A percentile compares a stretch with the other conserved stretches of the same genome.
These are phyloP conservation scores for Epichloe gansuensis DNA, from an alignment of 2,329 filamentous ascomycete species.

Conservation along the genomic window DNA sequence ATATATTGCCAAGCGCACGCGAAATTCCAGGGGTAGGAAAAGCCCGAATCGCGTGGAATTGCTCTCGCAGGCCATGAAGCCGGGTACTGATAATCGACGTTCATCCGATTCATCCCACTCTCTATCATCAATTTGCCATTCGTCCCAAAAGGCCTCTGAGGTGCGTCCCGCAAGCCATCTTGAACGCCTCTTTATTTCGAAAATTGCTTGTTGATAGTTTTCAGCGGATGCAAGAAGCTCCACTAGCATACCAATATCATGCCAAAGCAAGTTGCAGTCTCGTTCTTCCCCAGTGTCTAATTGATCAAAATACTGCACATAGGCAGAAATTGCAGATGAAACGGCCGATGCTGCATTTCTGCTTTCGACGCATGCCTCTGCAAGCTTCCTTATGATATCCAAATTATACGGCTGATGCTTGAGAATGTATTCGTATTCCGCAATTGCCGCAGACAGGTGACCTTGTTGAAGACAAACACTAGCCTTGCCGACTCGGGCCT, in stretches of 20 bases:
- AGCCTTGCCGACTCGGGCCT: constrained; percentile 48
- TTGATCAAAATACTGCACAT: constrained; percentile 34
- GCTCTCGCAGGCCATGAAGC: constrained; percentile 45
- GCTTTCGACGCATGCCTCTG: constrained; percentile 43
- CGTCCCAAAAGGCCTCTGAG: constrained; percentile 68
- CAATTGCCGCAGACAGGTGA: constrained; percentile 39
- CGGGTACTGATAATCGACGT: constrained; percentile 50
- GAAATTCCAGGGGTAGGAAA: constrained; percentile 67
- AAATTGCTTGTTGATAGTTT: constrained; percentile 53
- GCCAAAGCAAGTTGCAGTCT: constrained; percentile 48
- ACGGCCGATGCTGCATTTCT: constrained; percentile 29
- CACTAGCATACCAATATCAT: constrained; percentile 73
- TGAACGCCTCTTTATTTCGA: constrained; percentile 57
- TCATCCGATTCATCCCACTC: constrained; percentile 75
- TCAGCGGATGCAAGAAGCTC: constrained; percentile 61
- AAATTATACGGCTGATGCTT: constrained; percentile 41
- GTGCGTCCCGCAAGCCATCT: constrained; percentile 73
- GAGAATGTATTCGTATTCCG: constrained; percentile 44
- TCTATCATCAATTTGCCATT: constrained; percentile 59
- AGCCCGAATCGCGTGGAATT: constrained; percentile 52
- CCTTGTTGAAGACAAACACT: constrained; percentile 44
- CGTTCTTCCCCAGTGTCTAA: constrained; percentile 21
- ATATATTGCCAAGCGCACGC: constrained; percentile 73
- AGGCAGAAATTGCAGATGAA: constrained; percentile 33
- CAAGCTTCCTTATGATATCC: constrained; percentile 40